phyloP scores from a whole-genome alignment of 805 yeast species.

The Pichia manshurica region DNA sequence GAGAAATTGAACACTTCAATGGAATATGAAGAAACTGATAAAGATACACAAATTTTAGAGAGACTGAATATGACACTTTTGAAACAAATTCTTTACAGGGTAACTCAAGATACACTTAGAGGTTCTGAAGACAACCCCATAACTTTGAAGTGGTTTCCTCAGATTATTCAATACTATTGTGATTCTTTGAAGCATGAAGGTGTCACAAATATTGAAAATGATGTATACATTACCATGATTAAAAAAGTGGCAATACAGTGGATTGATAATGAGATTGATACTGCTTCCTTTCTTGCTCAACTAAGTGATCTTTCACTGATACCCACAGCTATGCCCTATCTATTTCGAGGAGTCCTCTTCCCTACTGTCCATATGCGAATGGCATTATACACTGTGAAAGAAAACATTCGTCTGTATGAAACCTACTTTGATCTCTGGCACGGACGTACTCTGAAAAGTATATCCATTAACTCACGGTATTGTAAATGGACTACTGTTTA shows the following conservation, averaged over 20 bases:
- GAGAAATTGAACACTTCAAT: background rate
- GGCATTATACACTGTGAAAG: slow-evolving; percentile 21
- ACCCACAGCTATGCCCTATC: slow-evolving; percentile 24
- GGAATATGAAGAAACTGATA: background rate
- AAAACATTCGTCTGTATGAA: slow-evolving; percentile 18
- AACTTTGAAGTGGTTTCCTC: slow-evolving; percentile 24
- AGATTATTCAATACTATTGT: slow-evolving; percentile 21
- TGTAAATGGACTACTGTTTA: background rate
- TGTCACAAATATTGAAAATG: slow-evolving; percentile 13
- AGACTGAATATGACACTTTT: background rate
- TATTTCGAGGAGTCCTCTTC: slow-evolving; percentile 12
- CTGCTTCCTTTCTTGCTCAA: slow-evolving; percentile 18
- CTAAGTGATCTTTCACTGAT: slow-evolving; percentile 22
- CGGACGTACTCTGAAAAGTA: background rate
- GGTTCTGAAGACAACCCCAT: slow-evolving; percentile 8
- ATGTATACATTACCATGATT: slow-evolving; percentile 21
- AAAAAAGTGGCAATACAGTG: slow-evolving; percentile 18
- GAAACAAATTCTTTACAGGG: background rate
- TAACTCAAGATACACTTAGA: background rate
- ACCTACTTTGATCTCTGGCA: slow-evolving; percentile 20
- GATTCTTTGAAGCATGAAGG: slow-evolving; percentile 18
- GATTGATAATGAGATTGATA: slow-evolving; percentile 11
- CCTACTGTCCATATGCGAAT: slow-evolving; percentile 27
- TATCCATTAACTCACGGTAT: background rate
- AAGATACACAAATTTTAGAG: too few relatives aligned